phyloP scores from a whole-genome alignment of 441 rosid genomes.

The Sinapis alba region DNA sequence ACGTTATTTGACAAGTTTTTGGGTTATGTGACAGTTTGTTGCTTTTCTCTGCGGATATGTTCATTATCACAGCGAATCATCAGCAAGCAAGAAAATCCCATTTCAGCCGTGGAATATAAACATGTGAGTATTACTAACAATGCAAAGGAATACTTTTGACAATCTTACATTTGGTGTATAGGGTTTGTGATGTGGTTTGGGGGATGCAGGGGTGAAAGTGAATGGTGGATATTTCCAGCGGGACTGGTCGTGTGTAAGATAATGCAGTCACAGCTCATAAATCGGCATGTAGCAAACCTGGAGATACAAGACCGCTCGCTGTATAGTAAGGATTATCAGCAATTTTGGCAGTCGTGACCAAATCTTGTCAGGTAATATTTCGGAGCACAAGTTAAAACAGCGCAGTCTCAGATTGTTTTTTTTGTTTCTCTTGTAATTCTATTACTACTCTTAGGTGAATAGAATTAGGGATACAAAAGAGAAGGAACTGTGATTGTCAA shows the following conservation, averaged over 20 bases:
- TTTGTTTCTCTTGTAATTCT: not conserved
- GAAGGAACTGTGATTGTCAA: conserved; percentile 31
- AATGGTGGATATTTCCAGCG: conserved; percentile 99
- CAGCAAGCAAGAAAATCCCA: conserved; percentile 70
- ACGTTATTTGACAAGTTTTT: conserved; percentile 23
- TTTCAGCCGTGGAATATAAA: conserved; percentile 97
- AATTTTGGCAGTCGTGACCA: conserved; percentile 92
- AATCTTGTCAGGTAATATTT: not conserved
- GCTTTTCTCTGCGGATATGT: conserved; percentile 94
- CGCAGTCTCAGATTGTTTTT: not conserved
- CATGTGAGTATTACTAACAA: conserved; percentile 68
- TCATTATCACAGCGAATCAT: conserved; percentile 66
- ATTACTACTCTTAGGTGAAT: not conserved
- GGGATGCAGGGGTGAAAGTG: conserved; percentile 94
- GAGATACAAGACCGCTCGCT: conserved; percentile 99
- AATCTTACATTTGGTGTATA: conserved; percentile 14
- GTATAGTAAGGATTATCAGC: conserved; percentile 85
- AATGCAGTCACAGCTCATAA: conserved; percentile 88
- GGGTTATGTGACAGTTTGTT: conserved; percentile 59
- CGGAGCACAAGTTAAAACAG: not conserved
- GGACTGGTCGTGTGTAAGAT: conserved; percentile 89
- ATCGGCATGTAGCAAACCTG: conserved; percentile 94
- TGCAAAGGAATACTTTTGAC: not conserved
- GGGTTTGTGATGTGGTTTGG: conserved; percentile 18
- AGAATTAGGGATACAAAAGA: not conserved